A percentile compares a stretch with the other conserved stretches of the same genome.
These are phyloP conservation scores for Talaromyces adpressus DNA, from an alignment of 495 filamentous ascomycete genomes.

Conservation along the genomic window DNA sequence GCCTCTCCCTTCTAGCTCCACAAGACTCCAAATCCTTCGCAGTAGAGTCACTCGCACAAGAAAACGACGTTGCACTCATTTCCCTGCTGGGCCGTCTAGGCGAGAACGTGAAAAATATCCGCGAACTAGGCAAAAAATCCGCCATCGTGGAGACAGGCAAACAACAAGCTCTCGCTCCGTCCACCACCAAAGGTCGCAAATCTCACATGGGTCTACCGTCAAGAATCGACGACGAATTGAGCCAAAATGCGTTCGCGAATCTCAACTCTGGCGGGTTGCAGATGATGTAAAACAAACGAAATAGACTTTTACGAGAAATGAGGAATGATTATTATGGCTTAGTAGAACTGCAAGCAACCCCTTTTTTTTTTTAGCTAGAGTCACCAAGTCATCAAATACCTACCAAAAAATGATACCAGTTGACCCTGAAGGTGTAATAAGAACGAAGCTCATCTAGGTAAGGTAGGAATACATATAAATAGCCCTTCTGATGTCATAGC, in stretches of 20 bases:
- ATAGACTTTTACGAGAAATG: background rate
- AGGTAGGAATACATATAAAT: too few relatives aligned
- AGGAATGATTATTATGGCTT: background rate
- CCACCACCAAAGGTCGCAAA: slow-evolving; percentile 14
- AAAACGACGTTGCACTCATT: slow-evolving; percentile 71
- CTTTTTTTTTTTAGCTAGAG: too few relatives aligned
- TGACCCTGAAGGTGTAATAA: too few relatives aligned
- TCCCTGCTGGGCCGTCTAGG: slow-evolving; percentile 63
- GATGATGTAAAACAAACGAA: background rate
- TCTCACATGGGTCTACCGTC: slow-evolving; percentile 16
- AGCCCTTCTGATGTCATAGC: too few relatives aligned
- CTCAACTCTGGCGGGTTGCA: background rate
- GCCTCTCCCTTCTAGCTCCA: slow-evolving; percentile 46
- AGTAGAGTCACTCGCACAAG: slow-evolving; percentile 59
- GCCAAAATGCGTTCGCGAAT: background rate
- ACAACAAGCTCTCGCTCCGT: slow-evolving; percentile 11
- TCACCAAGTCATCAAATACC: too few relatives aligned
- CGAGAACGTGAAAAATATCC: slow-evolving; percentile 55
- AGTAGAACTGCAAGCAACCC: background rate
- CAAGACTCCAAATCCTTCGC: slow-evolving; percentile 48
- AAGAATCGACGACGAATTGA: slow-evolving; percentile 24
- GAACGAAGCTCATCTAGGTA: too few relatives aligned
- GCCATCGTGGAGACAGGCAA: slow-evolving; percentile 50
- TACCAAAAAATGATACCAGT: too few relatives aligned
- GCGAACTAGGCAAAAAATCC: slow-evolving; percentile 68